Base-by-base conservation (phyloP, 2,329 filamentous ascomycete species). In the Calonectria pseudoreteaudii region DNA sequence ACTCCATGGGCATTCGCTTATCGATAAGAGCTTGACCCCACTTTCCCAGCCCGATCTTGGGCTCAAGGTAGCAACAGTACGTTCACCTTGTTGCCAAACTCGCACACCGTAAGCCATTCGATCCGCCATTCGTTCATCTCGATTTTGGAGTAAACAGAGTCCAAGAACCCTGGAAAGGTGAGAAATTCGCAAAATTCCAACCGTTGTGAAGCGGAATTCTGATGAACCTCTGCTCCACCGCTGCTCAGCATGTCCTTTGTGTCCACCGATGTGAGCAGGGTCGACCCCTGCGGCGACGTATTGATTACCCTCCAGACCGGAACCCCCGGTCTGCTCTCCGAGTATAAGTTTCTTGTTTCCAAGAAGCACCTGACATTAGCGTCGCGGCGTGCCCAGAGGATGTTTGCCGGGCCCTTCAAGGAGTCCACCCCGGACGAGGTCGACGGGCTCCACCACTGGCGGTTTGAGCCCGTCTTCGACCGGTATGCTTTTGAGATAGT, bases 401-500 rank as follows among this genome's bases (percentile, higher is more conserved):
- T 74, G 69, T 69, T 74, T 36, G 16, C 13, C 1, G 65, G 65
- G 1, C 36, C 36, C 11, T 72, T 41, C 16, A 13, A 18, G 3
- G 65, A 74, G 4, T 20, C 60, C 7, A 65, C 20, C 0, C 44
- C 60, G 14, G n/a, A 36, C 36, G 7, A 4, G 9, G 13, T 11
- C 0, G 71, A 75, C 23, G 67, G 71, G 4, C 20, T 60, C 9
- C 38, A 49, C 5, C 64, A 73, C 10, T 73, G 71, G 71, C 49
- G 64, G 34, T 70, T 79, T 36, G 75, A 73, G 44, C 67, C 72
- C 9, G 44, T 76, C 2, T 79, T 79, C n/a, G 68, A 77, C 18
- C 67, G 72, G 13, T 56, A 38, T 36, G 75, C 76, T 5, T 79
- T 78, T n/a, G 38, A 71, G n/a, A 70, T 73, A 4, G 72, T 77